phyloP scores from a whole-genome alignment of 148 eudicot genomes.

The Rhododendron ovatum region DNA sequence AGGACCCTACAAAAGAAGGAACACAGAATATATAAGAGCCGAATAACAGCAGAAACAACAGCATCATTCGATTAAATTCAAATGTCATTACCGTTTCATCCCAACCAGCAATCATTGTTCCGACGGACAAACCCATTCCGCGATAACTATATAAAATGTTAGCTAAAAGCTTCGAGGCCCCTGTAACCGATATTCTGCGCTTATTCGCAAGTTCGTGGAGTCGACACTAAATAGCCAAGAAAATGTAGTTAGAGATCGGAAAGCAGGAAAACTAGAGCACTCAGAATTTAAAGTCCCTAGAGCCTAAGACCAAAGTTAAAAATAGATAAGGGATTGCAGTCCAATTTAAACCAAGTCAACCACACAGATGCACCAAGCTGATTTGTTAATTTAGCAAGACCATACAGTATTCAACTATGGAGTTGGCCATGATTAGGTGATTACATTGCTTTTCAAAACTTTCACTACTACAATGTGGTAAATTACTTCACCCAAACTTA shows the following conservation, averaged over 20 bases:
- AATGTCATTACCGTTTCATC: conserved; percentile 70
- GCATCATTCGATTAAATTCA: not conserved
- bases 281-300: not conserved
- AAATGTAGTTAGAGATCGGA: conserved; percentile 4
- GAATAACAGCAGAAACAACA: no score
- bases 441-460: no score
- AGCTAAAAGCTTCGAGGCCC: conserved; percentile 93
- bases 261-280: not conserved
- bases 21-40: no score
- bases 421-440: not conserved
- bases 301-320: not conserved
- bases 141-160: conserved; percentile 85
- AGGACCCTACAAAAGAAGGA: conserved; percentile 61
- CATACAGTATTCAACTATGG: not conserved
- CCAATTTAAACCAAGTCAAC: not conserved
- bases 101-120: conserved; percentile 99
- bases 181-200: conserved; percentile 92
- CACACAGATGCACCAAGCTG: not conserved
- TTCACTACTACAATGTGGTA: no score
- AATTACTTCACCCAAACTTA: no score
- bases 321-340: not conserved
- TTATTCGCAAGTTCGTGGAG: conserved; percentile 94
- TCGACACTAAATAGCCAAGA: conserved; percentile 52
- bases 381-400: not conserved
- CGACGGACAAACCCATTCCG: conserved; percentile 98